These are phyloP conservation scores for Tetramitus jugosus DNA, from an alignment of 208 protist species.

Conservation along the genomic window DNA sequence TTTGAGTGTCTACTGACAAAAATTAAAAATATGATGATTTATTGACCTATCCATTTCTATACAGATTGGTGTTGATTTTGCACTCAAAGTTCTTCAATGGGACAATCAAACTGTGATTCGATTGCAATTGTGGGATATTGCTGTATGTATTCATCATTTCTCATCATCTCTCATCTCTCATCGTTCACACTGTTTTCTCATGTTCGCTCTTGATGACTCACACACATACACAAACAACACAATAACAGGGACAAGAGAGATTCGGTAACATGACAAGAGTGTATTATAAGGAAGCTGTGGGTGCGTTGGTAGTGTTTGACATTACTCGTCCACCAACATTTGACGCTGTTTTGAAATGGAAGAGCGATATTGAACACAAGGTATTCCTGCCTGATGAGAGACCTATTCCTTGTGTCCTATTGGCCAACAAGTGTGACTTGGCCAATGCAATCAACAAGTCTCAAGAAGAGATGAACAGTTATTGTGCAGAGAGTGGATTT, in stretches of 20 bases:
- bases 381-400: conserved; percentile 28
- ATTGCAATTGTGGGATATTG: conserved; percentile 35
- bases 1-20: too few species aligned
- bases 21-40: too few species aligned
- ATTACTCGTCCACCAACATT: conserved; percentile 44
- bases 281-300: conserved; percentile 54
- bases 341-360: conserved; percentile 51
- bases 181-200: too few species aligned
- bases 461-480: conserved; percentile 42
- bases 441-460: background rate
- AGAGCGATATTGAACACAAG: conserved; percentile 52
- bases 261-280: conserved; percentile 56
- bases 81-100: conserved; percentile 48
- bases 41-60: background rate
- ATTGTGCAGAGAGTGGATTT: conserved; percentile 45
- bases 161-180: conserved; percentile 27
- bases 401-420: conserved; percentile 27
- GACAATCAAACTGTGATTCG: conserved; percentile 43
- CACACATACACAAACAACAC: too few species aligned
- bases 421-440: conserved; percentile 41
- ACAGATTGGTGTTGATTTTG: conserved; percentile 58
- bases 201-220: too few species aligned
- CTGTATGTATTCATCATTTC: background rate
- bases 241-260: conserved; percentile 40
- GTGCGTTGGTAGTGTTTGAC: conserved; percentile 51